A percentile compares a stretch with the other conserved stretches of the same genome.
Conservation (phyloP, 106 monocot genomes). For the Amphibolis antarctica region DNA sequence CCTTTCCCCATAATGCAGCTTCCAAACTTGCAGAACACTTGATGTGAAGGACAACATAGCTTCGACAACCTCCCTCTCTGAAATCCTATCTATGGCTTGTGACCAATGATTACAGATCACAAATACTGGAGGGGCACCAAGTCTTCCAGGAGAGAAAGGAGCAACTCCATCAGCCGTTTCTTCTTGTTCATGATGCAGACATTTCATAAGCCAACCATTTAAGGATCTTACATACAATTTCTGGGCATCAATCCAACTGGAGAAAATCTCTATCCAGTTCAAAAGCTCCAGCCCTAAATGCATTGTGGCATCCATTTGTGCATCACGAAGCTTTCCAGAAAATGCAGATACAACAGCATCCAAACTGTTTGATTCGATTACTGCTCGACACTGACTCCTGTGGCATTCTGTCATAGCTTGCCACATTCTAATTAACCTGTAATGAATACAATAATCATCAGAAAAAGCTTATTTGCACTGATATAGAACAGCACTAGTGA, state of each 20-base stretch:
- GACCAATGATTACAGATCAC: conserved; percentile 76
- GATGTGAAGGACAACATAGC: conserved; percentile 43
- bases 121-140: conserved; percentile 80
- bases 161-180: conserved; percentile 44
- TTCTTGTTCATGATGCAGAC: conserved; percentile 53
- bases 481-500: too few species aligned
- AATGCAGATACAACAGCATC: conserved; percentile 25
- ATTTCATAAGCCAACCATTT: conserved; percentile 67
- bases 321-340: conserved; percentile 21
- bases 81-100: conserved; percentile 53
- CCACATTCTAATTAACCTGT: conserved; percentile 23
- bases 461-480: too few species aligned
- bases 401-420: conserved; percentile 14
- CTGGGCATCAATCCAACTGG: conserved; percentile 62
- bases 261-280: conserved; percentile 58
- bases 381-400: conserved; percentile 11
- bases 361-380: conserved; percentile 12
- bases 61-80: conserved; percentile 39
- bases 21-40: conserved; percentile 35
- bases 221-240: conserved; percentile 52
- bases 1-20: conserved; percentile 24
- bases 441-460: not conserved
- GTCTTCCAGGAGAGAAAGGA: conserved; percentile 75
- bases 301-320: conserved; percentile 24
- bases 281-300: conserved; percentile 54